These are phyloP conservation scores for Juglanconis juglandina DNA, from an alignment of 2,329 filamentous ascomycete genomes.

Conservation along the genomic window DNA sequence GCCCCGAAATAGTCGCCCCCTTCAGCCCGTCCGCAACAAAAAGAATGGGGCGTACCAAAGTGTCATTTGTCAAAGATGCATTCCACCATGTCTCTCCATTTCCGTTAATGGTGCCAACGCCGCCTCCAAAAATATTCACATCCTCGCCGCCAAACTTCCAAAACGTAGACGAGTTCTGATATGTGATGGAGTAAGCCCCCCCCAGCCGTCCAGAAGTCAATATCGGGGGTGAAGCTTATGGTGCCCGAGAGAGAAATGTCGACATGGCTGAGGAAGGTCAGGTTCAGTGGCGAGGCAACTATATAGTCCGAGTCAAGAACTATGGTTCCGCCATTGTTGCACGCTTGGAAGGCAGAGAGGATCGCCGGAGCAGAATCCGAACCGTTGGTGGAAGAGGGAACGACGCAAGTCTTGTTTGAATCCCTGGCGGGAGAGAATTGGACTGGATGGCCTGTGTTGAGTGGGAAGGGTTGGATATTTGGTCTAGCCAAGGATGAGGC, in stretches of 20 bases:
- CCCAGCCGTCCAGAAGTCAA: conserved; percentile 50
- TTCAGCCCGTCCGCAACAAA: conserved; percentile 51
- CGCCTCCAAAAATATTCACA: conserved; percentile 55
- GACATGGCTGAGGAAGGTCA: conserved; percentile 53
- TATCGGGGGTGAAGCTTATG: conserved; percentile 49
- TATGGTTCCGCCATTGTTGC: conserved; percentile 60
- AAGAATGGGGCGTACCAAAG: conserved; percentile 52
- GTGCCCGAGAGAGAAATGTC: conserved; percentile 46
- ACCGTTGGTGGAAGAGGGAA: conserved; percentile 21
- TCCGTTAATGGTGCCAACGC: conserved; percentile 47
- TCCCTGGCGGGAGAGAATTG: conserved; percentile 19
- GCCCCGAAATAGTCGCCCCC: conserved; percentile 44
- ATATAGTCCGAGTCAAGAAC: conserved; percentile 53
- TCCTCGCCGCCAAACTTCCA: conserved; percentile 56
- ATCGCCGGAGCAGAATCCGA: conserved; percentile 40
- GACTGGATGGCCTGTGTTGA: neutral
- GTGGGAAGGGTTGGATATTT: conserved; percentile 3
- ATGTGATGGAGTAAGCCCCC: conserved; percentile 54
- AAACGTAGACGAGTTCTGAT: conserved; percentile 56
- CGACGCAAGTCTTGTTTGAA: conserved; percentile 24
- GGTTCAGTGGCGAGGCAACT: conserved; percentile 52
- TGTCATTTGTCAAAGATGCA: conserved; percentile 44
- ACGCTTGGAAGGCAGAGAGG: conserved; percentile 51
- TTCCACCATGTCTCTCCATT: conserved; percentile 58
- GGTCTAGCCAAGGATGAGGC: neutral